Conservation (phyloP, 2,329 filamentous ascomycete genomes). For the Ceratocystis albifundus region DNA sequence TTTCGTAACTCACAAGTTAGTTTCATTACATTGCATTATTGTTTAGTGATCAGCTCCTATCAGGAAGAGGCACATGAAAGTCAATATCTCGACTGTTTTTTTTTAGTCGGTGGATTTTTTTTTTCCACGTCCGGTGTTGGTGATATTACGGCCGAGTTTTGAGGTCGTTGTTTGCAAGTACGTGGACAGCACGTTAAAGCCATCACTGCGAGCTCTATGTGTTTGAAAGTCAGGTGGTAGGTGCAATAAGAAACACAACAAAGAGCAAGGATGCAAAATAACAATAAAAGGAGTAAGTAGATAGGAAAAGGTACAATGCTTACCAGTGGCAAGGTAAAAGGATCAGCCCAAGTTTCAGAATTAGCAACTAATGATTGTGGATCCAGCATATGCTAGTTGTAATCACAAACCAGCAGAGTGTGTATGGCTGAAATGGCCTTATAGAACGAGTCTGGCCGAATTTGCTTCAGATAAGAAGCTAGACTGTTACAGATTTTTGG, state of each 20-base stretch:
- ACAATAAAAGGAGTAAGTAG: background rate
- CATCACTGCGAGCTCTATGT: no score
- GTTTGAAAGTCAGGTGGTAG: slow-evolving; percentile 6
- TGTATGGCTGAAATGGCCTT: background rate
- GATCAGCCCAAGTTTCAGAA: background rate
- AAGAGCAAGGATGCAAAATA: background rate
- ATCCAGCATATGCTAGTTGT: background rate
- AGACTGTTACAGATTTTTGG: background rate
- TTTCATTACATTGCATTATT: background rate
- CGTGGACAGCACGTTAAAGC: background rate
- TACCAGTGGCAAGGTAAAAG: background rate
- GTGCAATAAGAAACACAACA: background rate
- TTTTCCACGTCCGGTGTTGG: no score
- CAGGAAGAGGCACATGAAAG: slow-evolving; percentile 3
- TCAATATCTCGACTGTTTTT: background rate
- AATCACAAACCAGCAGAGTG: background rate
- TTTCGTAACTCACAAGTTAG: background rate
- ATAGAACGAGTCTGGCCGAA: background rate
- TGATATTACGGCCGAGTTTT: slow-evolving; percentile 3
- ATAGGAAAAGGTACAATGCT: background rate
- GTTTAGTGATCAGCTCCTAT: background rate
- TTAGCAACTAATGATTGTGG: background rate
- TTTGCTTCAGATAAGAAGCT: background rate
- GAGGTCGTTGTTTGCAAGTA: background rate
- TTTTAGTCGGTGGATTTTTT: background rate